Conservation (phyloP, 352 stramenopile species). For the Stramenopiles sp. region DNA sequence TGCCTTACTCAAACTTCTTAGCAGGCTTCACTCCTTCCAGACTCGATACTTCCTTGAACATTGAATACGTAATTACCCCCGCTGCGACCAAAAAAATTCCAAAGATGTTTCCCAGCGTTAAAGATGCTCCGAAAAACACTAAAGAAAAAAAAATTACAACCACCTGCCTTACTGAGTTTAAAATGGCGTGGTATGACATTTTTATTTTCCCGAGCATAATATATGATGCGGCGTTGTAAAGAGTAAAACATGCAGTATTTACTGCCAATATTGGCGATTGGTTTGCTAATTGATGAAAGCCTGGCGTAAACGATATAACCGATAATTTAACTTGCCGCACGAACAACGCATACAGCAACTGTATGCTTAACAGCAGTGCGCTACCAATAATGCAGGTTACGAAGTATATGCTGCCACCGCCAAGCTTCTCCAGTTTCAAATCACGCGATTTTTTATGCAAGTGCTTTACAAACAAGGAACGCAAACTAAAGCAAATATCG, state of each 20-base stretch:
- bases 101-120: not conserved
- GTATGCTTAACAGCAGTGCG: not conserved
- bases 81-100: not conserved
- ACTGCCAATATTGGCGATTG: not conserved
- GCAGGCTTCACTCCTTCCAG: too few relatives aligned
- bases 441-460: not conserved
- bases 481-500: not conserved
- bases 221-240: not conserved
- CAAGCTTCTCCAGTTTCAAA: not conserved
- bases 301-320: not conserved
- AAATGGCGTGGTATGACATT: not conserved
- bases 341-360: not conserved
- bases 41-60: not conserved
- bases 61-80: not conserved
- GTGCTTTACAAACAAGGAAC: not conserved
- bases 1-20: too few relatives aligned
- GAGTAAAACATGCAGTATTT: not conserved
- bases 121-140: not conserved
- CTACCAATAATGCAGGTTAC: not conserved
- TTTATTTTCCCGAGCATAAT: not conserved
- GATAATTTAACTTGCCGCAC: not conserved
- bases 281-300: not conserved
- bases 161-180: not conserved
- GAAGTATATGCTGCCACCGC: not conserved
- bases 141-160: not conserved